Conservation (phyloP, 1,284 basidiomycete species). For the Leccinum pachyderme region DNA sequence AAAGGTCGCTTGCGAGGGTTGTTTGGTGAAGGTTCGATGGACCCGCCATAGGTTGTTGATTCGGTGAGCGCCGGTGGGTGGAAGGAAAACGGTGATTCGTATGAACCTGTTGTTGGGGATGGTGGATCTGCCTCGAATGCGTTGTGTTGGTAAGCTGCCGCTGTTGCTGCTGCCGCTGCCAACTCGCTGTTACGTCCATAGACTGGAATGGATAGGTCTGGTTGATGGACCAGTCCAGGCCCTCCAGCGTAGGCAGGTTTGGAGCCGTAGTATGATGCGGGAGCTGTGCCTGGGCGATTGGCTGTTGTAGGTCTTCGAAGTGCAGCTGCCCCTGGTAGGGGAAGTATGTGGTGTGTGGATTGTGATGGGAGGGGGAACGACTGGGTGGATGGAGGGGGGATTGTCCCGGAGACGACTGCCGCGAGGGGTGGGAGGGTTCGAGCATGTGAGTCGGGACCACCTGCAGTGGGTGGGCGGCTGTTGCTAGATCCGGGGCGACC, state of each 20-base stretch:
- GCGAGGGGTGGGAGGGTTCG: slow-evolving; percentile 69
- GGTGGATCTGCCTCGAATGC: slow-evolving; percentile 34
- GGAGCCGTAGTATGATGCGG: slow-evolving; percentile 51
- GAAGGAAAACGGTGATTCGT: slow-evolving; percentile 77
- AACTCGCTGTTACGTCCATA: slow-evolving; percentile 37
- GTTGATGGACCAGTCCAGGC: slow-evolving; percentile 49
- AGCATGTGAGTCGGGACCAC: slow-evolving; percentile 35
- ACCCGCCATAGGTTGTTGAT: slow-evolving; percentile 27
- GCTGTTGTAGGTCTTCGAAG: slow-evolving; percentile 46
- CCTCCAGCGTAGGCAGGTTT: slow-evolving; percentile 45
- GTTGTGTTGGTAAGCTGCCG: slow-evolving; percentile 30
- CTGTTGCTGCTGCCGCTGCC: slow-evolving; percentile 33
- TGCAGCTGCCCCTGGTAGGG: slow-evolving; percentile 39
- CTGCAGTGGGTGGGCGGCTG: slow-evolving; percentile 47
- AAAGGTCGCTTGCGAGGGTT: slow-evolving; percentile 66
- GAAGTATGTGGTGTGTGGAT: slow-evolving; percentile 46
- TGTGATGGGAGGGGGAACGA: slow-evolving; percentile 34
- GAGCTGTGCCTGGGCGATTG: slow-evolving; percentile 62
- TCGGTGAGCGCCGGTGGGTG: slow-evolving; percentile 61
- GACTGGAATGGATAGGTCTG: slow-evolving; percentile 43
- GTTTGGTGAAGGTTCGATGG: slow-evolving; percentile 33
- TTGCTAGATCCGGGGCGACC: slow-evolving; percentile 46
- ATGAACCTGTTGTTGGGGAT: slow-evolving; percentile 29
- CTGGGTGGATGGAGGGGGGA: slow-evolving; percentile 44
- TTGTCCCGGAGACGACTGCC: slow-evolving; percentile 67